Evolutionary conservation across 2,329 filamentous ascomycete genomes (phyloP), one percentile per base, ranked within the genome.

Genomic region (Scortechinia acanthostroma): DNA sequence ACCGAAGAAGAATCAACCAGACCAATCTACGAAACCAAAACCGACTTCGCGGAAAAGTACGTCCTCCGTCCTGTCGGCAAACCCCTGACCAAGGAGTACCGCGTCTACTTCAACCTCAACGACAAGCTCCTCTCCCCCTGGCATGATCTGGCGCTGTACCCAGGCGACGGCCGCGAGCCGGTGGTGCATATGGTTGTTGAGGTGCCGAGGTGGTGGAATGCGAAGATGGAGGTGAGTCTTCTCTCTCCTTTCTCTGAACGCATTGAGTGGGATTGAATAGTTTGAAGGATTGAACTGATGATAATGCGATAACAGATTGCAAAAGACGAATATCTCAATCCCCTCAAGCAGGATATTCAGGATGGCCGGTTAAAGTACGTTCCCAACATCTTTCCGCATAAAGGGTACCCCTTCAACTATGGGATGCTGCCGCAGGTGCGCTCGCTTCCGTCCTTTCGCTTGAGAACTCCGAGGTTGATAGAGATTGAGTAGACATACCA

Each of bases 351-450:
- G 77, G 93, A 98, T 69, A 81, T 83, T 70, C 97, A 98, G 87
- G 97, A 98, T 81, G 93, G 91, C 80, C 97, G 96, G 82, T 90
- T 97, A 61, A 88, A 93, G 63, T 98, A 86, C 68, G 93, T 98
- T 66, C 90, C 93, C 74, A 98, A 98, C 86, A 98, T 93, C 85
- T 98, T 98, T 82, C 93, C 93, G 59, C 93, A 98, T 86, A 97
- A 98, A 83, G 93, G 93, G 56, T 98, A 98, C 73, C 88, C 98
- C 59, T 98, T 93, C 93, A 98, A 98, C 83, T 98, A 98, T 74
- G 93, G 93, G 74, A 91, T 91, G 70, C 97, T 98, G 84, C 93
- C 93, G 60, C 89, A 93, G 77, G 89, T 93, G 77, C 63, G 77
- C 60, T 28, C 42, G 46, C 45, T 25, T 50, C 48, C 49, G 50